Evolutionary conservation across 306 rosid species (phyloP).

Genomic region (Cicer judaicum): DNA sequence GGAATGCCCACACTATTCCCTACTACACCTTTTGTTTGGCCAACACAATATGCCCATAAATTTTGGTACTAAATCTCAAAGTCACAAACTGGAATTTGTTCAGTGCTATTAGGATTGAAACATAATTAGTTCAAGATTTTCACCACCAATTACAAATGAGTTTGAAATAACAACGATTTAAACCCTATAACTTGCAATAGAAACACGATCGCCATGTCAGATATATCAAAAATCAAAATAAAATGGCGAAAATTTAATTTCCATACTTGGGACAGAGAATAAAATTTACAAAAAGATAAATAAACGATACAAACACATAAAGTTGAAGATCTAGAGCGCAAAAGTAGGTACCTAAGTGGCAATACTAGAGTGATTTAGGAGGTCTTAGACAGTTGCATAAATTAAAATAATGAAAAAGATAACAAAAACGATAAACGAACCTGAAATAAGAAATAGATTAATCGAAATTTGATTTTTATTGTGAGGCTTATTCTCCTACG

Average conservation of each 20-base stretch:
- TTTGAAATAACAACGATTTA: slow-evolving; percentile 13
- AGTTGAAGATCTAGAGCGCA: slow-evolving; percentile 39
- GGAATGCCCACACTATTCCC: not conserved
- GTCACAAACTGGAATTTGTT: not conserved
- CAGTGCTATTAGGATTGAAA: not conserved
- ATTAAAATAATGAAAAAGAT: not conserved
- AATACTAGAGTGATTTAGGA: not conserved
- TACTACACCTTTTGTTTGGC: slow-evolving; percentile 2
- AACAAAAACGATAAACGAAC: slow-evolving; percentile 5
- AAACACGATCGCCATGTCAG: not conserved
- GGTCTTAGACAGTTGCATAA: not conserved
- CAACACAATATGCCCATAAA: not conserved
- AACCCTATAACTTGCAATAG: not conserved
- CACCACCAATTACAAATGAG: not conserved
- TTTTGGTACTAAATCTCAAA: not conserved
- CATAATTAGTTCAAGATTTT: slow-evolving; percentile 9
- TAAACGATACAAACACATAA: not conserved
- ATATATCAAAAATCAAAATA: not conserved
- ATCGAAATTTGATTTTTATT: not conserved
- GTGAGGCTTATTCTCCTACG: slow-evolving; percentile 33
- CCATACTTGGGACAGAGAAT: not conserved
- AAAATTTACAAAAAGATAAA: not conserved
- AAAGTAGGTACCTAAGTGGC: not conserved
- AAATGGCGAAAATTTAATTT: slow-evolving; percentile 10
- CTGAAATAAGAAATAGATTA: slow-evolving; percentile 21